Evolutionary conservation across 352 stramenopile species (phyloP).

Genomic region (Phytophthora chlamydospora): DNA sequence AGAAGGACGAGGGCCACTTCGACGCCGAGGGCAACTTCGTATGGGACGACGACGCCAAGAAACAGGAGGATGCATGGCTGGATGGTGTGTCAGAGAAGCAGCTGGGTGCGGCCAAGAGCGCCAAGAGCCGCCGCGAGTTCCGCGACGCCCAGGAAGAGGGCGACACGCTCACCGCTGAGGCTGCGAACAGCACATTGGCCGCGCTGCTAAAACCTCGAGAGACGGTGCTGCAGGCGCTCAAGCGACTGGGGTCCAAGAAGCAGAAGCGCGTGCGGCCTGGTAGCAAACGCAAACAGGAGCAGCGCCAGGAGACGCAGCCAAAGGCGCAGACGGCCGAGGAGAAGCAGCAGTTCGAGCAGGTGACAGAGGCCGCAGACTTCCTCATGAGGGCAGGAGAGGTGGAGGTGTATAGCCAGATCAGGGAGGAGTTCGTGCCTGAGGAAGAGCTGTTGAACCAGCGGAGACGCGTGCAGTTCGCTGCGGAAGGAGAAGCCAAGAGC

Average conservation of each 20-base stretch:
- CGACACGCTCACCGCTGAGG: slow-evolving; percentile 61
- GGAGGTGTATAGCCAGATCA: slow-evolving; percentile 83
- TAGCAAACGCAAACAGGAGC: slow-evolving; percentile 62
- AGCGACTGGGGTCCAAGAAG: slow-evolving; percentile 72
- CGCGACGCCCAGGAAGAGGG: slow-evolving; percentile 55
- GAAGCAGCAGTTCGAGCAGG: slow-evolving; percentile 80
- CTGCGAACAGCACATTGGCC: slow-evolving; percentile 60
- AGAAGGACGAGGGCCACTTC: slow-evolving; percentile 87
- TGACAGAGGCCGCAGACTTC: slow-evolving; percentile 84
- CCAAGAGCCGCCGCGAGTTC: slow-evolving; percentile 67
- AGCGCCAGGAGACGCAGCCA: slow-evolving; percentile 35
- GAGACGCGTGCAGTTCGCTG: slow-evolving; percentile 42
- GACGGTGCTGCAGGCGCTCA: slow-evolving; percentile 77
- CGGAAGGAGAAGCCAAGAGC: slow-evolving; percentile 48
- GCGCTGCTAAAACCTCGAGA: slow-evolving; percentile 70
- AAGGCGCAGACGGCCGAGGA: slow-evolving; percentile 60
- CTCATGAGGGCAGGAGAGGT: slow-evolving; percentile 78
- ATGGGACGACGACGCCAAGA: slow-evolving; percentile 78
- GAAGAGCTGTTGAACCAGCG: slow-evolving; percentile 59
- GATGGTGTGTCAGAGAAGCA: slow-evolving; percentile 75
- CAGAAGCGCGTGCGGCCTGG: slow-evolving; percentile 26
- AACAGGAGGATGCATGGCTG: slow-evolving; percentile 86
- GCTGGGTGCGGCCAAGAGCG: slow-evolving; percentile 64
- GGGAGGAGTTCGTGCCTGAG: slow-evolving; percentile 80
- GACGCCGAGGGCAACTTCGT: slow-evolving; percentile 82